Percentiles rank a stretch among this genome's conserved stretches.
Conservation (phyloP, 2,329 filamentous ascomycete species). For the Penicillium sp. region DNA sequence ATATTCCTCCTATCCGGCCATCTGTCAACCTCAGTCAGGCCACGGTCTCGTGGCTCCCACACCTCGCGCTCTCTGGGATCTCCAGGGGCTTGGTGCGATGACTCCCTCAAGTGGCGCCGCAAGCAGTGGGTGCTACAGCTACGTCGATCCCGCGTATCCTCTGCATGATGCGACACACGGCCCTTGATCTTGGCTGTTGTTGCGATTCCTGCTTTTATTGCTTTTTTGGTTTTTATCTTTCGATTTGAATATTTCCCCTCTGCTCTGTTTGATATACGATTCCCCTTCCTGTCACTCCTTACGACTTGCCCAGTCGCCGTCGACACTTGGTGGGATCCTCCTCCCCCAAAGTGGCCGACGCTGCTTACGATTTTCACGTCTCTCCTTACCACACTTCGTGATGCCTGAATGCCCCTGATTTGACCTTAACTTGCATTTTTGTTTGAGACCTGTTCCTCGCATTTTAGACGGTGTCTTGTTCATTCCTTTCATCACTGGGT, state of each 20-base stretch:
- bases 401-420: slow-evolving; percentile 32
- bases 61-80: slow-evolving; percentile 40
- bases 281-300: slow-evolving; percentile 30
- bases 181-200: slow-evolving; percentile 15
- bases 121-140: slow-evolving; percentile 30
- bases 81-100: slow-evolving; percentile 31
- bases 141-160: slow-evolving; percentile 36
- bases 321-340: not conserved
- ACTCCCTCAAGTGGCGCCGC: slow-evolving; percentile 29
- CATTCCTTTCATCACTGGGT: slow-evolving; percentile 33
- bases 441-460: slow-evolving; percentile 24
- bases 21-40: slow-evolving; percentile 30
- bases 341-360: slow-evolving; percentile 4
- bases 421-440: slow-evolving; percentile 17
- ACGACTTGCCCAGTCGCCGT: slow-evolving; percentile 19
- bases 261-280: slow-evolving; percentile 26
- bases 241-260: slow-evolving; percentile 24
- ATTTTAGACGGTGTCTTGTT: slow-evolving; percentile 35
- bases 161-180: slow-evolving; percentile 29
- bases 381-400: slow-evolving; percentile 31
- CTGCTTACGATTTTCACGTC: slow-evolving; percentile 21
- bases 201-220: slow-evolving; percentile 5
- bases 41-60: slow-evolving; percentile 32
- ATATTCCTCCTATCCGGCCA: slow-evolving; percentile 35
- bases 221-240: slow-evolving; percentile 17